Conservation (phyloP, 331 rosid genomes). For the Saraca asoca region DNA sequence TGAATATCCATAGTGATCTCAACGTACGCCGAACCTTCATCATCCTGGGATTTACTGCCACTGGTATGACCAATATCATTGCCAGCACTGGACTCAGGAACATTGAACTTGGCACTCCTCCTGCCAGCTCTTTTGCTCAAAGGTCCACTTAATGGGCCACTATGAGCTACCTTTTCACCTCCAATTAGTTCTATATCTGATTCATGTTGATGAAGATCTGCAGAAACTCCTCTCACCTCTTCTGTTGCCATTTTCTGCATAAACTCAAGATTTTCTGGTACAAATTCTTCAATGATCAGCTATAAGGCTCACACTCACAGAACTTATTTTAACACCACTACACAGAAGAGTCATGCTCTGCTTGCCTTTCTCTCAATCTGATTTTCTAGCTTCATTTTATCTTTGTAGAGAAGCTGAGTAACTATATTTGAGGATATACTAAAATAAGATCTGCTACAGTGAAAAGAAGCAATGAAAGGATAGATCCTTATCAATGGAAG, state of each 20-base stretch:
- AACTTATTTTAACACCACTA: not conserved
- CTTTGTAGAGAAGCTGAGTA: slow-evolving; percentile 14
- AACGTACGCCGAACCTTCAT: slow-evolving; percentile 34
- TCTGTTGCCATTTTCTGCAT: slow-evolving; percentile 31
- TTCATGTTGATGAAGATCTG: slow-evolving; percentile 42
- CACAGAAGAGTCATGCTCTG: not conserved
- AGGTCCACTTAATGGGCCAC: slow-evolving; percentile 41
- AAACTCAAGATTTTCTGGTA: slow-evolving; percentile 5
- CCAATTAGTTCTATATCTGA: slow-evolving; percentile 38
- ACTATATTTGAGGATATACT: slow-evolving; percentile 17
- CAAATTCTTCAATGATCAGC: not conserved
- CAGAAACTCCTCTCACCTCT: slow-evolving; percentile 35
- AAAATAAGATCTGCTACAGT: not conserved
- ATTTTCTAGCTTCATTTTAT: slow-evolving; percentile 2
- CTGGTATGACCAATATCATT: slow-evolving; percentile 24
- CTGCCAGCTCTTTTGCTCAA: slow-evolving; percentile 42
- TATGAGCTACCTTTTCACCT: slow-evolving; percentile 32
- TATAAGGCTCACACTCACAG: no score
- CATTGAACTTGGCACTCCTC: slow-evolving; percentile 28
- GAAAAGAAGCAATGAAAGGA: not conserved
- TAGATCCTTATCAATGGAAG: not conserved
- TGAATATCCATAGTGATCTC: slow-evolving; percentile 53
- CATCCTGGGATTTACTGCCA: slow-evolving; percentile 33
- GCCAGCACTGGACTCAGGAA: slow-evolving; percentile 33
- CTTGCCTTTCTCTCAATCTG: not conserved